phyloP scores from a whole-genome alignment of 441 rosid genomes.

The Pelargonium cotyledonis region DNA sequence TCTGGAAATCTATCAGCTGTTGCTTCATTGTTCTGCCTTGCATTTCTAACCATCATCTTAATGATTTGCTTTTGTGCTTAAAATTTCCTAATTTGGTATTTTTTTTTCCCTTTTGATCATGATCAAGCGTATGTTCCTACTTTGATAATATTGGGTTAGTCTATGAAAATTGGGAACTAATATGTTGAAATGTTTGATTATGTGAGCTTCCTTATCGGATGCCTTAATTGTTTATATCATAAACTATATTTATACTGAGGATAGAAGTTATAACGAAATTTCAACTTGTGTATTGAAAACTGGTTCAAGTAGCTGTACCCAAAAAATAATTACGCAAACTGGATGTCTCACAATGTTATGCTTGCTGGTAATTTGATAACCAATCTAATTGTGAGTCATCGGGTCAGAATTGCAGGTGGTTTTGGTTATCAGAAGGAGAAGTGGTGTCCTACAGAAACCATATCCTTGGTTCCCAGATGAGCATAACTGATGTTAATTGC shows the following conservation, averaged over 20 bases:
- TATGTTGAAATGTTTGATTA: conserved; percentile 1
- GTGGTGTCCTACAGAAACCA: conserved; percentile 21
- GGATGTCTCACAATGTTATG: neutral
- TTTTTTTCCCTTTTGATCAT: neutral
- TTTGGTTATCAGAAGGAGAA: conserved; percentile 16
- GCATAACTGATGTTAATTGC: conserved; percentile 85
- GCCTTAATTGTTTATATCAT: neutral
- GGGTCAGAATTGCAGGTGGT: conserved; percentile 27
- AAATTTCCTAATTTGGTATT: no score
- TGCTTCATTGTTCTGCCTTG: neutral
- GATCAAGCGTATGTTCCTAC: no score
- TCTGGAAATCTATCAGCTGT: neutral
- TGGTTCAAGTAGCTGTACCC: neutral
- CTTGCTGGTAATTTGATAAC: conserved; percentile 10
- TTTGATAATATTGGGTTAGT: neutral
- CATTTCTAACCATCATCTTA: neutral
- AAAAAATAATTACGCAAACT: neutral
- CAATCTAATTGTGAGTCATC: conserved; percentile 17
- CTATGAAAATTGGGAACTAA: neutral
- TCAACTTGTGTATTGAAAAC: neutral
- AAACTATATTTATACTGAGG: neutral
- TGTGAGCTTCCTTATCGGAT: neutral
- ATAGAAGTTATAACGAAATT: neutral
- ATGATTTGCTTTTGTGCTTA: neutral
- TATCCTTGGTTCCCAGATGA: conserved; percentile 48